Percentiles rank a stretch among this genome's conserved stretches.
Evolutionary conservation across 768 basidiomycete species (phyloP).

Genomic region (Coprinellus aureogranulatus): DNA sequence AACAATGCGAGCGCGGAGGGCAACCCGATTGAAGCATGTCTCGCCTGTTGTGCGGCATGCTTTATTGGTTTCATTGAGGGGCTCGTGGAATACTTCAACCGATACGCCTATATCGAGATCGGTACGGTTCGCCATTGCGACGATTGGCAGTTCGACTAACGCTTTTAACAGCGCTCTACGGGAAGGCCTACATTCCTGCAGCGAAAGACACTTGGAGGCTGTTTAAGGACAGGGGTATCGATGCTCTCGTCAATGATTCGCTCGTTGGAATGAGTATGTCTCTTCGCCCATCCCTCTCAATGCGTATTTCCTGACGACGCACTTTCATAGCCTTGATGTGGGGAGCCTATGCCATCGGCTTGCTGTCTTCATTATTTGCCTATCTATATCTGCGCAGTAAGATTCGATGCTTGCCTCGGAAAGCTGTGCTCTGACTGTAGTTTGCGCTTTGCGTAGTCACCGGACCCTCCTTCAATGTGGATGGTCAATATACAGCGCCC

Average conservation of each 20-base stretch:
- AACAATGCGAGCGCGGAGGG: conserved; percentile 63
- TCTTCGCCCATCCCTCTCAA: neutral
- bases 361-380: conserved; percentile 70
- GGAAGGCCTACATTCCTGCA: conserved; percentile 76
- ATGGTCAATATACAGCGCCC: conserved; percentile 76
- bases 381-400: conserved; percentile 73
- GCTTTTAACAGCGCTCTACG: no score
- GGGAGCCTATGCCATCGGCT: conserved; percentile 78
- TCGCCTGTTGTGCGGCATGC: conserved; percentile 78
- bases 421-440: neutral
- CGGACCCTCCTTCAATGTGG: conserved; percentile 67
- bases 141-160: no score
- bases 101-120: conserved; percentile 84
- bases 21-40: conserved; percentile 65
- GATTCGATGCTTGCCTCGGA: conserved; percentile 22
- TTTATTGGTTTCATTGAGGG: conserved; percentile 70
- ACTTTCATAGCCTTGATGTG: conserved; percentile 57
- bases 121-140: no score
- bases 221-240: conserved; percentile 74
- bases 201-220: conserved; percentile 83
- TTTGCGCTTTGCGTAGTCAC: conserved; percentile 46
- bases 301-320: neutral
- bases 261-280: conserved; percentile 72
- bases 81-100: conserved; percentile 78
- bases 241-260: conserved; percentile 80